Evolutionary conservation across 2,329 filamentous ascomycete genomes (phyloP).

Genomic region (Grosmannia huntii): DNA sequence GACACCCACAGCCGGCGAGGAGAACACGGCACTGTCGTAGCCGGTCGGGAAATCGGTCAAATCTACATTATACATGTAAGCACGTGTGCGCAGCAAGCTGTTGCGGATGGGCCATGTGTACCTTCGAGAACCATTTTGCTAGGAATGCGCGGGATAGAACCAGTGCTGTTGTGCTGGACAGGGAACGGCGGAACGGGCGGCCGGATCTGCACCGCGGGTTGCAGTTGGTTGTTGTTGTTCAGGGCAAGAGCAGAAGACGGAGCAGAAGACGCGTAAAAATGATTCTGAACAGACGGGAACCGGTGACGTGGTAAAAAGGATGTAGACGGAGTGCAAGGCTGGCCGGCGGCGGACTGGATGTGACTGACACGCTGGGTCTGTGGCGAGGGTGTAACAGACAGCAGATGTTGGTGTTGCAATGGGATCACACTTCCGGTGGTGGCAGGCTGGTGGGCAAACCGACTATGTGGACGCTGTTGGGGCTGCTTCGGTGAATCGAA

Average conservation of each 20-base stretch:
- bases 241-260: slow-evolving; percentile 46
- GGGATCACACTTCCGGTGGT: slow-evolving; percentile 18
- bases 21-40: slow-evolving; percentile 42
- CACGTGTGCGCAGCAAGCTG: background rate
- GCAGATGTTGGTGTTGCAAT: slow-evolving; percentile 25
- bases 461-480: slow-evolving; percentile 26
- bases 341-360: slow-evolving; percentile 40
- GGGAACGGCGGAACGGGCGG: slow-evolving; percentile 63
- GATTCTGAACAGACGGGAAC: slow-evolving; percentile 43
- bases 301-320: slow-evolving; percentile 42
- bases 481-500: slow-evolving; percentile 42
- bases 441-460: slow-evolving; percentile 25
- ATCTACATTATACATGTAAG: slow-evolving; percentile 25
- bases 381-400: slow-evolving; percentile 29
- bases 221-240: slow-evolving; percentile 23
- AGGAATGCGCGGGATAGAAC: slow-evolving; percentile 6
- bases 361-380: slow-evolving; percentile 48
- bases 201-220: slow-evolving; percentile 32
- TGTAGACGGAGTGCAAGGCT: slow-evolving; percentile 33
- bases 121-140: slow-evolving; percentile 44
- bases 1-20: slow-evolving; percentile 37
- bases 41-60: slow-evolving; percentile 38
- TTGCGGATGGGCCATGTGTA: slow-evolving; percentile 13
- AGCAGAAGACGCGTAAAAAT: slow-evolving; percentile 57
- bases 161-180: slow-evolving; percentile 30